Conservation (phyloP, 2,329 filamentous ascomycete genomes). For the Apiospora kogelbergensis region DNA sequence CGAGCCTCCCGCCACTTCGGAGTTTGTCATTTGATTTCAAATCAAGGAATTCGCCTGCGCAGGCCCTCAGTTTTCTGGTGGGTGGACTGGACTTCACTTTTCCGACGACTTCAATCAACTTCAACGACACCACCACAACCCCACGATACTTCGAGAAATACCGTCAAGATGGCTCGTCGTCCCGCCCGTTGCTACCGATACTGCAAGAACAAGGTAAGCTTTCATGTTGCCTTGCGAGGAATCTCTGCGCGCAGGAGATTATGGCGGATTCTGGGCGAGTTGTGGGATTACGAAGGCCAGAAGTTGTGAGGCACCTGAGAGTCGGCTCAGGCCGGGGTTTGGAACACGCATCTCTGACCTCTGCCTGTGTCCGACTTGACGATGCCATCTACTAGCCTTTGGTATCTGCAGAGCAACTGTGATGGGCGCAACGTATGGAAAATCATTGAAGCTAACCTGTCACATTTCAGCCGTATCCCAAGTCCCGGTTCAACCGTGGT, state of each 20-base stretch:
- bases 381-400: neutral
- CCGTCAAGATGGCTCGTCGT: slow-evolving; percentile 97
- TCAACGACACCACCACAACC: slow-evolving; percentile 30
- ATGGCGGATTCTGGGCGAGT: neutral
- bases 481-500: slow-evolving; percentile 99
- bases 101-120: slow-evolving; percentile 27
- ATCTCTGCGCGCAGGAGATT: neutral
- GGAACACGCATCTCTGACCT: slow-evolving; percentile 13
- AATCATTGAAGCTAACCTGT: slow-evolving; percentile 42
- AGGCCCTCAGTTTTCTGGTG: slow-evolving; percentile 32
- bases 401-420: neutral
- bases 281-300: neutral
- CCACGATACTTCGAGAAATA: slow-evolving; percentile 46
- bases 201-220: slow-evolving; percentile 99
- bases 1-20: slow-evolving; percentile 14
- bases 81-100: slow-evolving; percentile 27
- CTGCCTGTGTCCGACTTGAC: neutral
- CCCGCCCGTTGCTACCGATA: slow-evolving; percentile 99
- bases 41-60: slow-evolving; percentile 39
- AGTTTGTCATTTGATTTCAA: slow-evolving; percentile 50
- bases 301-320: neutral
- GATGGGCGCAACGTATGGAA: neutral
- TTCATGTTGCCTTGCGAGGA: neutral
- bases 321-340: neutral
- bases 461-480: slow-evolving; percentile 86